phyloP scores from a whole-genome alignment of 192 early-diverging fungal genomes.

The Physocladia obscura region DNA sequence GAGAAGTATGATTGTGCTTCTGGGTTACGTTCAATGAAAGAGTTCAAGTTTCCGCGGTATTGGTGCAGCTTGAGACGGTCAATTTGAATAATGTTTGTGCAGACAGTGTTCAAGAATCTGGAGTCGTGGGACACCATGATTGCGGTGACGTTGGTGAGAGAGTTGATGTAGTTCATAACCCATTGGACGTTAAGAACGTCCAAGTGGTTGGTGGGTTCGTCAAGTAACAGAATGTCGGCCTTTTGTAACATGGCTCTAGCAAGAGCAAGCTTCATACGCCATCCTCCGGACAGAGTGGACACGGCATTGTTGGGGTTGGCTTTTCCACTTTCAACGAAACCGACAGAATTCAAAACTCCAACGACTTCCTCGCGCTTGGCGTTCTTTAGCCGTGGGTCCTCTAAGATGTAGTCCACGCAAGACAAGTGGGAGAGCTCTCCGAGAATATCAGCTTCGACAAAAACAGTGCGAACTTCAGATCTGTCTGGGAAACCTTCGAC shows the following conservation, averaged over 20 bases:
- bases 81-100: slow-evolving; percentile 83
- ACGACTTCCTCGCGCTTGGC: slow-evolving; percentile 54
- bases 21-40: slow-evolving; percentile 75
- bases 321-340: slow-evolving; percentile 67
- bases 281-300: slow-evolving; percentile 77
- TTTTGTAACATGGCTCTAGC: slow-evolving; percentile 83
- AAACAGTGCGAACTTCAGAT: slow-evolving; percentile 74
- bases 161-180: slow-evolving; percentile 72
- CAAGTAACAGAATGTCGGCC: slow-evolving; percentile 80
- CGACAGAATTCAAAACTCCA: slow-evolving; percentile 59
- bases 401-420: slow-evolving; percentile 66
- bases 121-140: slow-evolving; percentile 88
- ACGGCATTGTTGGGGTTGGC: slow-evolving; percentile 55
- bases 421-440: slow-evolving; percentile 70
- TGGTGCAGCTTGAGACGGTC: slow-evolving; percentile 77
- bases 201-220: slow-evolving; percentile 87
- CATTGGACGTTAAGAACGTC: slow-evolving; percentile 65
- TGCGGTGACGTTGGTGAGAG: slow-evolving; percentile 72
- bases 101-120: slow-evolving; percentile 76
- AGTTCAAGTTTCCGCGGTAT: slow-evolving; percentile 77
- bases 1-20: slow-evolving; percentile 78
- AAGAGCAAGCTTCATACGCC: slow-evolving; percentile 89
- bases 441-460: slow-evolving; percentile 65
- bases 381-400: slow-evolving; percentile 41
- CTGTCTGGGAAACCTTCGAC: slow-evolving; percentile 79